phyloP scores from a whole-genome alignment of 257 asterid species.

The Rauvolfia tetraphylla region DNA sequence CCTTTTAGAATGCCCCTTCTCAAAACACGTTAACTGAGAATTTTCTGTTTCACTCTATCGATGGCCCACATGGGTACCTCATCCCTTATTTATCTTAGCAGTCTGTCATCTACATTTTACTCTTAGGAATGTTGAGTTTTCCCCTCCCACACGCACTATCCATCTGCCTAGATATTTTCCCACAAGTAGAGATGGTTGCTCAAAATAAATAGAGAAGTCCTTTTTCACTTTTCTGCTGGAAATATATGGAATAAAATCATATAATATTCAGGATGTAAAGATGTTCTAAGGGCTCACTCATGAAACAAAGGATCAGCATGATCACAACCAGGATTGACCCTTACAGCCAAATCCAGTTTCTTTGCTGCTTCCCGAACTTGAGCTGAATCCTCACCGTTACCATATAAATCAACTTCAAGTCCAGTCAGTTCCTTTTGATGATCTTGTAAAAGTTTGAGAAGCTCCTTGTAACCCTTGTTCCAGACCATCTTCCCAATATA shows the following conservation, averaged over 20 bases:
- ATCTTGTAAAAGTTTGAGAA: slow-evolving; percentile 65
- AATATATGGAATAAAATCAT: neutral
- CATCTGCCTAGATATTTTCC: neutral
- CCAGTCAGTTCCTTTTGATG: slow-evolving; percentile 74
- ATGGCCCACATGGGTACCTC: neutral
- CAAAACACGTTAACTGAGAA: no score
- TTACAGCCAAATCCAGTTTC: slow-evolving; percentile 57
- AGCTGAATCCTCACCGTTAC: slow-evolving; percentile 89
- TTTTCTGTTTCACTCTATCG: neutral
- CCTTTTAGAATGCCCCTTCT: no score
- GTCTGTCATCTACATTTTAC: neutral
- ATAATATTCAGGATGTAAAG: neutral
- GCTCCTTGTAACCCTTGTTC: slow-evolving; percentile 96
- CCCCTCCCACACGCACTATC: neutral
- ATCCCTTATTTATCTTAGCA: no score
- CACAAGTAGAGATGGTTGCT: neutral
- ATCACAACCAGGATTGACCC: slow-evolving; percentile 91
- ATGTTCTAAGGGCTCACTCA: slow-evolving; percentile 50
- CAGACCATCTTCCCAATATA: slow-evolving; percentile 96
- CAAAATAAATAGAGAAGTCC: neutral
- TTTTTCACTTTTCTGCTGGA: neutral
- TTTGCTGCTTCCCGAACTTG: slow-evolving; percentile 68
- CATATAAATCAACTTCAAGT: slow-evolving; percentile 80
- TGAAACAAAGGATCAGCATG: slow-evolving; percentile 91
- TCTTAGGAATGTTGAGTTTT: no score